Conservation (phyloP, 352 stramenopile species). For the Plasmopara viticola region DNA sequence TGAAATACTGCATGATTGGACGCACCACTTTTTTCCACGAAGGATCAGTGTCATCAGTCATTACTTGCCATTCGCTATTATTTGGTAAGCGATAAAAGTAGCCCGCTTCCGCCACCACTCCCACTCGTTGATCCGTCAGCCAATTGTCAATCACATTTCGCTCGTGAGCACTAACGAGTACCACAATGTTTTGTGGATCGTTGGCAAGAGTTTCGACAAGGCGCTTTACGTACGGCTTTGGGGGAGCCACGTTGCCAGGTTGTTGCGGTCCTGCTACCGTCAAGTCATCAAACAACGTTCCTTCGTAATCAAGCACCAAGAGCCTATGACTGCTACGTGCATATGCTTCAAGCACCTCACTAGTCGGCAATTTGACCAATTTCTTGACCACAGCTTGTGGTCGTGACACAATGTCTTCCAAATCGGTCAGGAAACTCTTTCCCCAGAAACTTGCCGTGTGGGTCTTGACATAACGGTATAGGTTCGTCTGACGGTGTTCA, state of each 20-base stretch:
- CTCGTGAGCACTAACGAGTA: slow-evolving; percentile 57
- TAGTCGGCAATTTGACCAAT: slow-evolving; percentile 36
- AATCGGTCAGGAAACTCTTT: slow-evolving; percentile 71
- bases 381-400: slow-evolving; percentile 36
- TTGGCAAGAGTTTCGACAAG: slow-evolving; percentile 49
- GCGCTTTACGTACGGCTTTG: slow-evolving; percentile 54
- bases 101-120: slow-evolving; percentile 52
- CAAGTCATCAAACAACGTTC: slow-evolving; percentile 57
- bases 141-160: slow-evolving; percentile 68
- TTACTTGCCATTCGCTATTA: slow-evolving; percentile 48
- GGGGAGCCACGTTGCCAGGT: slow-evolving; percentile 43
- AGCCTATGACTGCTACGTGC: slow-evolving; percentile 47
- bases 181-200: slow-evolving; percentile 51
- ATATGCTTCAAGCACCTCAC: slow-evolving; percentile 52
- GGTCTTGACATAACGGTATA: slow-evolving; percentile 82
- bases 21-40: slow-evolving; percentile 70
- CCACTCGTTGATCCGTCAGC: slow-evolving; percentile 50
- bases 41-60: slow-evolving; percentile 48
- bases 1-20: slow-evolving; percentile 74
- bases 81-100: slow-evolving; percentile 56
- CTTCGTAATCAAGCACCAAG: slow-evolving; percentile 78
- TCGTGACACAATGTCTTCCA: slow-evolving; percentile 42
- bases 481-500: slow-evolving; percentile 79
- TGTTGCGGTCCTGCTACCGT: slow-evolving; percentile 32
- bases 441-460: slow-evolving; percentile 84